Evolutionary conservation across 441 rosid species (phyloP), one percentile per base, ranked within the genome.

Genomic region (Adansonia gregorii): DNA sequence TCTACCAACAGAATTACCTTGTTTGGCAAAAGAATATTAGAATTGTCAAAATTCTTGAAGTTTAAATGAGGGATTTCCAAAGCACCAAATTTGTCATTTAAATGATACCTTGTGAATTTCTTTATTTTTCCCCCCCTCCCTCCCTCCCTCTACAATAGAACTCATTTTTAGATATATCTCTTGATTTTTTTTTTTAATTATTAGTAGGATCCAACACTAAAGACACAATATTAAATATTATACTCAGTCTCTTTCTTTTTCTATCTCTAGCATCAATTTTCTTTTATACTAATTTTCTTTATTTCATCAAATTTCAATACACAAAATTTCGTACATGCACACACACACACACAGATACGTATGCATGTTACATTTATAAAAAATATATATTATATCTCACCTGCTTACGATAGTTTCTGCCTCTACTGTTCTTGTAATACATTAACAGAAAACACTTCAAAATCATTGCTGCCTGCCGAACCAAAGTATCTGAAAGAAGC

Each of bases 371-470:
- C 10, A 54, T n/a, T 54, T 54, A 54, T 35, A 72, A 17, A 35
- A 27, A 15, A 71, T 39, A 45, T 67, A 51, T 46, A 48, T 14
- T 17, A 52, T 70, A 58, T 55, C 85, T 85, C 78, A 91, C 96
- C 94, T 92, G 94, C 80, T 72, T 89, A 41, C 94, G 90, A 82
- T 89, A 92, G 76, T 87, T 90, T 60, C 94, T 83, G 60, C 96
- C 96, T 81, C 94, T 87, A 75, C 93, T 86, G 52, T 92, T 92
- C 82, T 85, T 89, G 86, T 88, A 92, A 80, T 89, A 87, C 80
- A 92, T 89, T 78, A 92, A 79, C 49, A 92, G 78, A 78, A 87
- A 64, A 80, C 96, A 92, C 82, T 92, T 92, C 71, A 92, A 43
- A 49, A 86, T 85, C 96, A 92, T 92, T 60, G 92, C 85, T 69